Evolutionary conservation across 805 yeast genomes (phyloP).

Genomic region (Zygosaccharomyces lentus): DNA sequence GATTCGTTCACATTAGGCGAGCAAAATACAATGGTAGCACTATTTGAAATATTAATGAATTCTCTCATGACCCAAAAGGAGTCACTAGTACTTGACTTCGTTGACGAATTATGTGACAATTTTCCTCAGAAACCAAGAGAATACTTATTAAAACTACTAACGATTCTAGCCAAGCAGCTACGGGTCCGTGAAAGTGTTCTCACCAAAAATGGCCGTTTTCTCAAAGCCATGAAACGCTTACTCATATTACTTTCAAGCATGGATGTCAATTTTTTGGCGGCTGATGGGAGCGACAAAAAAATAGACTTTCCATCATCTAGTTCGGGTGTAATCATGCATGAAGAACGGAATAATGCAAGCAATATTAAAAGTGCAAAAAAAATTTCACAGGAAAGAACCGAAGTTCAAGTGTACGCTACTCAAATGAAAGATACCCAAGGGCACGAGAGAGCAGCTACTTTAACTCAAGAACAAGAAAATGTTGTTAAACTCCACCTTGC

Average conservation of each 20-base stretch:
- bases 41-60: constrained; percentile 1
- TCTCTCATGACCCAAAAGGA: constrained; percentile 4
- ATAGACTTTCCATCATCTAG: background rate
- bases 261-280: background rate
- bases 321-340: background rate
- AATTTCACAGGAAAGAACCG: background rate
- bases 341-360: background rate
- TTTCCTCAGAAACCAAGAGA: background rate
- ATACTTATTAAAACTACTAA: background rate
- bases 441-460: no score
- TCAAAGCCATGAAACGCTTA: background rate
- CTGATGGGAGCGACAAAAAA: background rate
- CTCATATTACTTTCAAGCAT: background rate
- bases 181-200: background rate
- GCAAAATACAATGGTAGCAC: background rate
- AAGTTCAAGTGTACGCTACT: constrained; percentile 1
- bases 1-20: background rate
- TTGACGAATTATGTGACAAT: background rate
- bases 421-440: background rate
- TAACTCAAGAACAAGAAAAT: background rate
- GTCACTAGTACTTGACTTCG: constrained; percentile 3
- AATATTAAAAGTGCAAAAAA: background rate
- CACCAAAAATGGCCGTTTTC: background rate
- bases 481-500: background rate
- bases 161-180: background rate